These are phyloP conservation scores for Brassica carinata DNA, from an alignment of 345 rosid species.

Conservation along the genomic window DNA sequence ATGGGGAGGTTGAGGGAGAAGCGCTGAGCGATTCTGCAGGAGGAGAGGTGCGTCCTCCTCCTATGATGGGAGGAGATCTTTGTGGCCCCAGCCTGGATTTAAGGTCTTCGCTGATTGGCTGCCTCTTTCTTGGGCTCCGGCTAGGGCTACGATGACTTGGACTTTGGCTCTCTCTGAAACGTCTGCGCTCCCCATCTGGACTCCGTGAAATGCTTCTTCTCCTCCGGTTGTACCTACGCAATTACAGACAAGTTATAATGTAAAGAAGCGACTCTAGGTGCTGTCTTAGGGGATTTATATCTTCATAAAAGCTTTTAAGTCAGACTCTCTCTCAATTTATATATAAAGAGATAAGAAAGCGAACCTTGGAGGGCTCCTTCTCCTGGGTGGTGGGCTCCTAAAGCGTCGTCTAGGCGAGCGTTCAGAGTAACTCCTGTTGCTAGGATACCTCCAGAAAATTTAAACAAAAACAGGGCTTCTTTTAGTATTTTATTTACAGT, in stretches of 20 bases:
- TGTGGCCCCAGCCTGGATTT: constrained; percentile 75
- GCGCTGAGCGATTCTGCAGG: constrained; percentile 49
- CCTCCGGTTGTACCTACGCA: constrained; percentile 51
- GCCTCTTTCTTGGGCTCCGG: constrained; percentile 63
- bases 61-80: constrained; percentile 42
- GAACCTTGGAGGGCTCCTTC: constrained; percentile 83
- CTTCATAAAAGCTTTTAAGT: background rate
- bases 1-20: constrained; percentile 66
- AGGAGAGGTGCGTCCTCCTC: constrained; percentile 48
- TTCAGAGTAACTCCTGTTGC: constrained; percentile 54
- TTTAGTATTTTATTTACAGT: background rate
- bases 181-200: constrained; percentile 56
- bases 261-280: background rate
- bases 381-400: constrained; percentile 74
- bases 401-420: constrained; percentile 55
- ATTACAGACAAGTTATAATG: background rate
- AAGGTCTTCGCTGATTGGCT: constrained; percentile 63
- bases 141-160: constrained; percentile 51
- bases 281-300: constrained; percentile 7
- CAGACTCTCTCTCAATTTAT: background rate
- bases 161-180: constrained; percentile 63
- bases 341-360: constrained; percentile 29
- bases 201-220: constrained; percentile 67
- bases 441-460: constrained; percentile 53
- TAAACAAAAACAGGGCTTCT: background rate